phyloP scores from a whole-genome alignment of 257 asterid species.

The Fraxinus quadrangulata region DNA sequence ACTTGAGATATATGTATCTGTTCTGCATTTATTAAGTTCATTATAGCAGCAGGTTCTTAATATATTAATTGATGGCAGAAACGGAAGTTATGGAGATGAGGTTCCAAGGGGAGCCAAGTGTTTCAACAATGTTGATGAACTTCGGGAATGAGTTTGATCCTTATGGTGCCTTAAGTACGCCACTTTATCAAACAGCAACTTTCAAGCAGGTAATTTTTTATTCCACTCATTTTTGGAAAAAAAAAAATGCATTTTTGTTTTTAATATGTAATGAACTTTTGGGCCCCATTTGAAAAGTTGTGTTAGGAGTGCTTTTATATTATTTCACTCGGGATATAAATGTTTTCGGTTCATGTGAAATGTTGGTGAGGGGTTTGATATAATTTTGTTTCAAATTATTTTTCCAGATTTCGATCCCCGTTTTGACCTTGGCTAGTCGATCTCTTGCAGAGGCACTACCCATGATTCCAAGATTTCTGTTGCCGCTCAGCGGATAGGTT shows the following conservation, averaged over 20 bases:
- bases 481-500: neutral
- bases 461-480: neutral
- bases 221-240: neutral
- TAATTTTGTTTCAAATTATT: neutral
- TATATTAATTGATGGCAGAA: constrained; percentile 38
- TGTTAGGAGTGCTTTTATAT: neutral
- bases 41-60: constrained; percentile 1
- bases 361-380: neutral
- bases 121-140: constrained; percentile 87
- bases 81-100: constrained; percentile 31
- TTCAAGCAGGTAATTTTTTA: constrained; percentile 77
- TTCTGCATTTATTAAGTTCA: neutral
- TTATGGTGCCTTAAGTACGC: constrained; percentile 81
- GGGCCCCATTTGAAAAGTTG: neutral
- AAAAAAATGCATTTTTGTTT: neutral
- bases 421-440: neutral
- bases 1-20: neutral
- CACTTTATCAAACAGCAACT: constrained; percentile 97
- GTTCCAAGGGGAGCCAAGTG: constrained; percentile 53
- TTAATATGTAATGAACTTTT: neutral
- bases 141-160: constrained; percentile 86
- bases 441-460: neutral
- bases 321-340: neutral
- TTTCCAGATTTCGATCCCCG: neutral
- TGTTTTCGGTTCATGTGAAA: neutral